phyloP scores from a whole-genome alignment of 73 alveolate genomes.

The Paramecium tetraurelia region DNA sequence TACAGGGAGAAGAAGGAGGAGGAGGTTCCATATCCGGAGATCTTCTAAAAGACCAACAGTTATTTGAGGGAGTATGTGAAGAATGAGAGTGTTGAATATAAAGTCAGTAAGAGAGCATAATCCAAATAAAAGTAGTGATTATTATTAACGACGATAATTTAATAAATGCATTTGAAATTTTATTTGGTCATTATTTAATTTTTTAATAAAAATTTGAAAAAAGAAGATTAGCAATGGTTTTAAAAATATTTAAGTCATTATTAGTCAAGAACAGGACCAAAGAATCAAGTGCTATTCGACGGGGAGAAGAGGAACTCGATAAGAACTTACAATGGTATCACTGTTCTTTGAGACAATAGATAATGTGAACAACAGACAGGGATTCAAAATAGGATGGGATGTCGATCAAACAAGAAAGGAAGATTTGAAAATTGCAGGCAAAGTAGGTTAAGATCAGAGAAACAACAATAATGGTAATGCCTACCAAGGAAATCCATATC shows the following conservation, averaged over 20 bases:
- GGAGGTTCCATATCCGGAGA: background rate
- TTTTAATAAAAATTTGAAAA: background rate
- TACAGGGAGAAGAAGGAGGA: background rate
- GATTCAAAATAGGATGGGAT: constrained; percentile 50
- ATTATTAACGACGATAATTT: background rate
- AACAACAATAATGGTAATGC: background rate
- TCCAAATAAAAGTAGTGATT: background rate
- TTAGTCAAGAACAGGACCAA: constrained; percentile 53
- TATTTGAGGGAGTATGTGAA: background rate
- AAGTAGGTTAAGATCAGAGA: background rate
- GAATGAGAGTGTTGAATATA: background rate
- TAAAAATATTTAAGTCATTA: background rate
- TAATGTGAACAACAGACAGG: constrained; percentile 26
- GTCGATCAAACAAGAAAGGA: constrained; percentile 26
- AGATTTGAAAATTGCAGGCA: constrained; percentile 25
- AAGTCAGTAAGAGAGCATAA: background rate
- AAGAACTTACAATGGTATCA: constrained; percentile 23
- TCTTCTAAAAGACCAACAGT: background rate
- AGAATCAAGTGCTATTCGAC: background rate
- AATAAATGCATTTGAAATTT: background rate
- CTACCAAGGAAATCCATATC: background rate
- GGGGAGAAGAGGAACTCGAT: constrained; percentile 34
- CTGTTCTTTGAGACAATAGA: background rate
- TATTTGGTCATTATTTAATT: background rate
- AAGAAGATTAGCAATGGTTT: constrained; percentile 21